Conservation (phyloP, 2,329 filamentous ascomycete genomes). For the Ambrosiella xylebori region DNA sequence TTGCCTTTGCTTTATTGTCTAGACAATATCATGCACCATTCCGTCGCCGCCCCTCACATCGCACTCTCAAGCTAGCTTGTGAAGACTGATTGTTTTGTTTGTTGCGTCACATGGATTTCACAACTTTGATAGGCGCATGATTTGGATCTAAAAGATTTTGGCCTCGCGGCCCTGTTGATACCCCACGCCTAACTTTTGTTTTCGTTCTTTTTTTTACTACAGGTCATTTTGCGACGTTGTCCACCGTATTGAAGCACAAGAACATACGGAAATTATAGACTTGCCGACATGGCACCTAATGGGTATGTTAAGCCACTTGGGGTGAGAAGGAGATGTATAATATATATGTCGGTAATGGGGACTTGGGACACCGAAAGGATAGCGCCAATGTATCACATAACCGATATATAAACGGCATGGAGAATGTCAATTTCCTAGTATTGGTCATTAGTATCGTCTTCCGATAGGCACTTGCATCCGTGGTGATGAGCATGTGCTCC, state of each 20-base stretch:
- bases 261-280: neutral
- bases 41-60: too few species aligned
- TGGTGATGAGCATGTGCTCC: too few species aligned
- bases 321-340: neutral
- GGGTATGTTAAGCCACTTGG: slow-evolving; percentile 1
- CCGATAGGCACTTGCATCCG: too few species aligned
- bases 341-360: neutral
- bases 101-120: neutral
- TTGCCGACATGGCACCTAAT: slow-evolving; percentile 3
- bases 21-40: too few species aligned
- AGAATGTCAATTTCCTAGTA: too few species aligned
- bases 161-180: neutral
- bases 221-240: neutral
- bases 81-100: too few species aligned
- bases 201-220: neutral
- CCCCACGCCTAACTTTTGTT: neutral
- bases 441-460: too few species aligned
- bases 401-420: too few species aligned
- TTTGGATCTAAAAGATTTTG: neutral
- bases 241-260: neutral
- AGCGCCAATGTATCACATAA: neutral
- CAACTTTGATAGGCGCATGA: neutral
- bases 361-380: neutral
- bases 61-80: too few species aligned
- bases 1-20: too few species aligned